Base-by-base conservation (phyloP, 192 early-diverging fungal genomes). In the Coemansia sp. region DNA sequence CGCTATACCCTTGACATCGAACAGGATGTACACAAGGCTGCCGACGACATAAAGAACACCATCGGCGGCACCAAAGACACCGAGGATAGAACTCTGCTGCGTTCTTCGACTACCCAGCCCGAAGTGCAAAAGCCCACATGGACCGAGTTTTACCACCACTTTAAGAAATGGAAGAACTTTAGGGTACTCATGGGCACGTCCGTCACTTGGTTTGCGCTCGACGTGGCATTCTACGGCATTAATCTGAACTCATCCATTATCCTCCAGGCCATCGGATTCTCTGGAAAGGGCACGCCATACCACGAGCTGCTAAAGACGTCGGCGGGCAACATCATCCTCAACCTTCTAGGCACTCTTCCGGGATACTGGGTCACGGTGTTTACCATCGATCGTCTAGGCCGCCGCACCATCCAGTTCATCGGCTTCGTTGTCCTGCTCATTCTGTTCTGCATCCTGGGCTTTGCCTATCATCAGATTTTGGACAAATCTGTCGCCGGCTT, bases 341-440 rank as follows among this genome's bases (percentile, higher is more conserved):
- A 90, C 32, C 66, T 90, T 20, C 80, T 91, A 17, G 92, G 92
- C 61, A 89, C 88, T 48, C 85, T 98, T 14, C 96, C 96, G 30
- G 96, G 96, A 58, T 98, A 96, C 89, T 95, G 91, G 91, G 84
- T 96, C 75, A 90, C 90, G n/a, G 93, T 98, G 56, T 89, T 90
- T 67, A 76, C 88, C 25, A 88, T 98, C 51, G 96, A 98, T 62
- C 83, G 81, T 62, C 66, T 91, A 31, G 96, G 96, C 68, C 91
- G 96, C 64, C 94, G 93, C 71, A 77, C 83, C 42, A 98, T 98
- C 64, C 94, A 95, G 69, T 89, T 91, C 71, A 79, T 91, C 68
- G 95, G 95, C 61, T 97, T 96, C 73, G 79, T 51, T 7, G 83
- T 91, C 67, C 85, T 91, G 36, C 85, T 90, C n/a, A 79, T 95